These are phyloP conservation scores for Aureobasidium uvarum DNA, from an alignment of 2,329 filamentous ascomycete genomes.

Conservation along the genomic window DNA sequence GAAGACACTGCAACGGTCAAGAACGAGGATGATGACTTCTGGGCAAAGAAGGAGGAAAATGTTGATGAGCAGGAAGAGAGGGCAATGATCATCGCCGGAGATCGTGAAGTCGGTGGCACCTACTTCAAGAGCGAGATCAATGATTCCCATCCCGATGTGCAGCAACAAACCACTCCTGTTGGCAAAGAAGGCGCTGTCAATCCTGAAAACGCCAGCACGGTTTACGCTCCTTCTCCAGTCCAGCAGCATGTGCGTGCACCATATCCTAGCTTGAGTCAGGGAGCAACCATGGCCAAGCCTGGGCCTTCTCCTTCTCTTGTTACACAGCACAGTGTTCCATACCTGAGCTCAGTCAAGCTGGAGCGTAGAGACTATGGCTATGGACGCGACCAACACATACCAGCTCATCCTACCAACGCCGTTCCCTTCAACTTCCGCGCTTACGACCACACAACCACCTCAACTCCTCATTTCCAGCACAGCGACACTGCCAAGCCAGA, in stretches of 20 bases:
- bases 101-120: not conserved
- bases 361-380: not conserved
- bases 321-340: not conserved
- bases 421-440: not conserved
- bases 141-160: not conserved
- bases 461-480: not conserved
- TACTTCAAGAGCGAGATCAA: slow-evolving; percentile 2
- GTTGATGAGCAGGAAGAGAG: not conserved
- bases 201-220: not conserved
- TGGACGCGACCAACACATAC: not conserved
- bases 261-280: not conserved
- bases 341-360: not conserved
- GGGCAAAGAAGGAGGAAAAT: slow-evolving; percentile 11
- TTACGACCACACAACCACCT: slow-evolving; percentile 3
- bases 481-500: not conserved
- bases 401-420: not conserved
- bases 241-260: not conserved
- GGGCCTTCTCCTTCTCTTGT: not conserved
- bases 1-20: slow-evolving; percentile 9
- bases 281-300: not conserved
- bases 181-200: not conserved
- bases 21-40: slow-evolving; percentile 3
- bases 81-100: not conserved
- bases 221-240: not conserved
- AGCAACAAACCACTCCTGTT: not conserved